These are phyloP conservation scores for Aspergillus bombycis DNA, from an alignment of 2,329 filamentous ascomycete species.

Conservation along the genomic window DNA sequence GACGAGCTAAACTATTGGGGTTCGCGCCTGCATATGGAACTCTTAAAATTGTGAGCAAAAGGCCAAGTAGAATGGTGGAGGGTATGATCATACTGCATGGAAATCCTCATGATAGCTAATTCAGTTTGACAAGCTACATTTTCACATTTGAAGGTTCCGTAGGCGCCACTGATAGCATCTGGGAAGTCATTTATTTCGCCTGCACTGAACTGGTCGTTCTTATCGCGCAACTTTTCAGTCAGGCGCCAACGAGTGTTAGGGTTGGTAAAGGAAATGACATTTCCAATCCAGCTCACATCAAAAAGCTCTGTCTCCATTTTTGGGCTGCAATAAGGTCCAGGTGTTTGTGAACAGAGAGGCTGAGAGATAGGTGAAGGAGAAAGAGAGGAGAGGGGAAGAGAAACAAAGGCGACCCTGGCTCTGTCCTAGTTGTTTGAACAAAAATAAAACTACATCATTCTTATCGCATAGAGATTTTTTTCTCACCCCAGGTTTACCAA, in stretches of 20 bases:
- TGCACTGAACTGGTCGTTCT: background rate
- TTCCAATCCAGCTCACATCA: background rate
- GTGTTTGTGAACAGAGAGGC: background rate
- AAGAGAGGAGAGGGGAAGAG: no score
- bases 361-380: no score
- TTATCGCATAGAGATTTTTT: no score
- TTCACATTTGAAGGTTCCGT: background rate
- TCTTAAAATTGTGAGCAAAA: no score
- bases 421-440: no score
- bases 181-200: background rate
- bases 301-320: background rate
- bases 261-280: background rate
- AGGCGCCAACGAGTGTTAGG: background rate
- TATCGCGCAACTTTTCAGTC: background rate
- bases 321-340: no score
- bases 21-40: no score
- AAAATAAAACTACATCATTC: no score
- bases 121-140: background rate
- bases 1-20: no score
- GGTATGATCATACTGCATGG: background rate
- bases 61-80: no score
- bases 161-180: background rate
- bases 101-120: background rate
- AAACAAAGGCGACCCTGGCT: no score
- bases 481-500: no score